Evolutionary conservation across 2,329 filamentous ascomycete species (phyloP).

Genomic region (Penicillium sp.): DNA sequence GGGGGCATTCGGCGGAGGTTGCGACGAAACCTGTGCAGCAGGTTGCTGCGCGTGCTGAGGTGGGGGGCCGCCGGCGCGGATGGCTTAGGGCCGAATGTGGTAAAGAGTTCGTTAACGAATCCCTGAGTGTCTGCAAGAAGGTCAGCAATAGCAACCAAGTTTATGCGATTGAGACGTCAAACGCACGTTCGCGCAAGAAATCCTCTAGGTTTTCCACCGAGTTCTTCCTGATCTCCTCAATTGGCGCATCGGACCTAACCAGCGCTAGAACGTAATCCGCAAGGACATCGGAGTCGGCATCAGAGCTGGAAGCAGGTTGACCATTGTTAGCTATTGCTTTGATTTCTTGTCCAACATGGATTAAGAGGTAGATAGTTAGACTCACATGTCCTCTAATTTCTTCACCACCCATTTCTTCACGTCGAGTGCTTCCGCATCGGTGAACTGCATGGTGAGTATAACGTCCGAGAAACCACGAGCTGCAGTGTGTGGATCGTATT

Average conservation of each 20-base stretch:
- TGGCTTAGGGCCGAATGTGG: slow-evolving; percentile 48
- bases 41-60: slow-evolving; percentile 21
- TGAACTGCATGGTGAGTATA: slow-evolving; percentile 48
- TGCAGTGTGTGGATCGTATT: neutral
- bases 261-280: slow-evolving; percentile 61
- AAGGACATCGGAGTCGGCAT: slow-evolving; percentile 59
- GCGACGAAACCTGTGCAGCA: slow-evolving; percentile 18
- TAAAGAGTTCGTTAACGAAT: slow-evolving; percentile 57
- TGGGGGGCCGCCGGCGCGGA: slow-evolving; percentile 27
- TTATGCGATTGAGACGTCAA: slow-evolving; percentile 18
- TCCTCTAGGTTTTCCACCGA: slow-evolving; percentile 56
- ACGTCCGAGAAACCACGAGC: neutral
- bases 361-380: slow-evolving; percentile 3
- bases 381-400: slow-evolving; percentile 57
- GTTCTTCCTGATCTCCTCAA: slow-evolving; percentile 51
- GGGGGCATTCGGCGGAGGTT: slow-evolving; percentile 24
- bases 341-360: neutral
- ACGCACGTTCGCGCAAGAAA: slow-evolving; percentile 53
- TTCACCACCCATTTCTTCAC: slow-evolving; percentile 59
- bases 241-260: slow-evolving; percentile 53
- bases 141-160: slow-evolving; percentile 17
- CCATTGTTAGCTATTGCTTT: slow-evolving; percentile 4
- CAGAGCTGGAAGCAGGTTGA: slow-evolving; percentile 47
- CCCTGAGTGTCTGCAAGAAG: slow-evolving; percentile 43
- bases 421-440: slow-evolving; percentile 50